Evolutionary conservation across 768 basidiomycete genomes (phyloP).

Genomic region (Termitomyces sp.): DNA sequence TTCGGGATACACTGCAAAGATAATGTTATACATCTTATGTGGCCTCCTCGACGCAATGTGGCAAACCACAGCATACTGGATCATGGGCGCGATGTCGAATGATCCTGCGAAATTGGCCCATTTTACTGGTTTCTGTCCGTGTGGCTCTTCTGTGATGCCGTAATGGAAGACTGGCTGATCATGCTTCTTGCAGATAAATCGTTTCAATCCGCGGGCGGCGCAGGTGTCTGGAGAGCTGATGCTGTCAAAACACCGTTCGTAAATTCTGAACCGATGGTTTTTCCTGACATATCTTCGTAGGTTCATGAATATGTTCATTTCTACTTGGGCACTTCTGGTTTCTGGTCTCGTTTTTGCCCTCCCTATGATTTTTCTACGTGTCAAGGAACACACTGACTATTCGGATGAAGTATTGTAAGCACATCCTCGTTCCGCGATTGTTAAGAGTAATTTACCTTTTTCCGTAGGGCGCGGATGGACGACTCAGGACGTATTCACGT

Average conservation of each 20-base stretch:
- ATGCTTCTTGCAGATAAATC: slow-evolving; percentile 53
- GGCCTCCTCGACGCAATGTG: slow-evolving; percentile 81
- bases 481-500: slow-evolving; percentile 32
- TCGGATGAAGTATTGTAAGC: slow-evolving; percentile 53
- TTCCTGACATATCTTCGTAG: slow-evolving; percentile 19
- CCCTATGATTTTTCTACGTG: slow-evolving; percentile 72
- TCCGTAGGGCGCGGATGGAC: slow-evolving; percentile 39
- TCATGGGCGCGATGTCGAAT: slow-evolving; percentile 85
- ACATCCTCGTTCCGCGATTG: neutral
- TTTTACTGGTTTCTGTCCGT: slow-evolving; percentile 79
- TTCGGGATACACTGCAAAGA: slow-evolving; percentile 47
- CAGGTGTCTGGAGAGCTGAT: slow-evolving; percentile 71
- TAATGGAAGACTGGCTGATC: neutral
- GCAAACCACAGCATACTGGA: slow-evolving; percentile 82
- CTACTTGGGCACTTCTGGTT: slow-evolving; percentile 71
- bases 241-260: slow-evolving; percentile 44
- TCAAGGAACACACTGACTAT: slow-evolving; percentile 54
- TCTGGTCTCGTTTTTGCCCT: slow-evolving; percentile 63
- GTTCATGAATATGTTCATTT: slow-evolving; percentile 70
- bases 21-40: slow-evolving; percentile 68
- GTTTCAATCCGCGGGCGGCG: slow-evolving; percentile 74
- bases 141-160: neutral
- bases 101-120: slow-evolving; percentile 77
- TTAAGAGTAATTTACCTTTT: slow-evolving; percentile 5
- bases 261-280: neutral